Percentiles rank a stretch among this genome's conserved stretches.
Conservation (phyloP, 2,329 filamentous ascomycete genomes). For the Cladobotryum mycophilum region DNA sequence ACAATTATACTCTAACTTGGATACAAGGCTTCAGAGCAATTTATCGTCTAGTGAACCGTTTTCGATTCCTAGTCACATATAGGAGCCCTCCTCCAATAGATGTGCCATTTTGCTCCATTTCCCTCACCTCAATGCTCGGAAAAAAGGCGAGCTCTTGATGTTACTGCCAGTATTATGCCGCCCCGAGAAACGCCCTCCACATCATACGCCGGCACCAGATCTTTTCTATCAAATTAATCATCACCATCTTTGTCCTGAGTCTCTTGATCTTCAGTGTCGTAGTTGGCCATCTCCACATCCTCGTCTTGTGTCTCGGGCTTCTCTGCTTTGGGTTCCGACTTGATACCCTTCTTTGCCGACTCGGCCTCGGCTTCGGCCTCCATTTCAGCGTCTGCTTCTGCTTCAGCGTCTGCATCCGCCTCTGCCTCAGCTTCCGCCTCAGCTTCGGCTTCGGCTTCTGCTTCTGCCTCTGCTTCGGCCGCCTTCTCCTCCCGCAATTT, state of each 20-base stretch:
- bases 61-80: too few relatives aligned
- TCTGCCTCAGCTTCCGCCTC: conserved; percentile 11
- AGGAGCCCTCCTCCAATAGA: too few relatives aligned
- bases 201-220: neutral
- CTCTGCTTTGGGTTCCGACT: conserved; percentile 20
- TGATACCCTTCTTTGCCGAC: conserved; percentile 16
- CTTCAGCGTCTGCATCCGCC: conserved; percentile 15
- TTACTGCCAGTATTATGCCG: neutral
- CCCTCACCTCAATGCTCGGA: neutral
- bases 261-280: conserved; percentile 38
- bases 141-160: neutral
- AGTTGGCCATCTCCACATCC: conserved; percentile 44
- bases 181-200: conserved; percentile 1
- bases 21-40: neutral
- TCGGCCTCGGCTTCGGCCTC: conserved; percentile 13
- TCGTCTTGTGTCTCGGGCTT: conserved; percentile 36
- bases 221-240: conserved; percentile 18
- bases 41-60: neutral
- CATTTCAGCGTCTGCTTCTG: conserved; percentile 14
- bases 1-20: neutral
- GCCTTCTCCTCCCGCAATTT: conserved; percentile 14
- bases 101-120: too few relatives aligned
- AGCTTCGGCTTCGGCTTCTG: conserved; percentile 16
- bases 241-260: conserved; percentile 30
- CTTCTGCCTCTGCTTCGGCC: conserved; percentile 19